Evolutionary conservation across 108 stramenopile species (phyloP), one percentile per base, ranked within the genome.

Genomic region (Nannochloropsis gaditana): DNA sequence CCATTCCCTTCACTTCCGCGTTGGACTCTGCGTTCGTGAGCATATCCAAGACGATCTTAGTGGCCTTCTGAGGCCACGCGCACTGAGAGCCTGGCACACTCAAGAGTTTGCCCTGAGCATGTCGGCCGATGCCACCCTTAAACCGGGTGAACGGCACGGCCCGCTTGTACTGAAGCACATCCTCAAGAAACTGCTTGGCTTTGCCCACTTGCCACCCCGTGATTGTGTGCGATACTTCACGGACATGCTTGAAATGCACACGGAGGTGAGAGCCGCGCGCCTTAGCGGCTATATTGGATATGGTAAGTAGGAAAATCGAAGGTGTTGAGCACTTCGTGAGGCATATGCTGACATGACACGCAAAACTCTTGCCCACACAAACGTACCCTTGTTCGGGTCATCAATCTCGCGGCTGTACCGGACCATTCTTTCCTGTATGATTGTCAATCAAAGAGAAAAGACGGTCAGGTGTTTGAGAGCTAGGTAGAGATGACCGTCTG

Each of bases 231-330:
- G 85, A 81, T 21, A 89, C 89, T 86, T 99, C 96, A 47, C 96
- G 93, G 92, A 96, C 95, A 94, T 99, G 97, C 96, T 99, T 99
- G 96, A 94, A 99, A 94, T 99, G 99, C 83, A 96, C 94, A 43
- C 98, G 95, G 45, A 99, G 93, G 92, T 97, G 95, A 44, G 96
- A 95, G 80, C 96, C 97, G 59, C 96, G 93, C 45, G 95, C 92
- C 93, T 99, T 99, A 86, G 89, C 88, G 79, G 88, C 88, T 88
- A 59, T 42, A n/a, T 3, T 4, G 1, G 31, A 31, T 31, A 31
- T 31, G 31, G 1, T 31, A 31, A 31, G 31, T 31, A 31, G 31
- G 31, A 31, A 31, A 31, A 31, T 31, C 31, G 31, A 31, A 31
- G 31, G 31, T 31, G 31, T 31, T 31, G 31, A 31, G 31, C 31